Conservation (phyloP, 306 rosid species). For the Acmispon strigosus region DNA sequence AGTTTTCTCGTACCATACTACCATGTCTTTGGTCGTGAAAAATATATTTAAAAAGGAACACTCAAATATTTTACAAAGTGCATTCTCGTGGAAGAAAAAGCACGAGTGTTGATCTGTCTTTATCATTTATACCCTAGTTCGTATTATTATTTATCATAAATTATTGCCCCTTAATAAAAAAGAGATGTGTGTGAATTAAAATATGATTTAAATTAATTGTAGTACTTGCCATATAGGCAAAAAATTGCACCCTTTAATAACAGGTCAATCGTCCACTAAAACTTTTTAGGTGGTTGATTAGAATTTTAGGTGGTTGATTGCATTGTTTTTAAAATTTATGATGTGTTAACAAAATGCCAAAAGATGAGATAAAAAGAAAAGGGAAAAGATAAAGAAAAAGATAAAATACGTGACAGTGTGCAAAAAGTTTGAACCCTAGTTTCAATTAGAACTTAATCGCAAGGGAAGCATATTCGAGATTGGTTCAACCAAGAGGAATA, state of each 20-base stretch:
- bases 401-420: background rate
- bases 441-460: conserved; percentile 14
- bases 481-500: conserved; percentile 8
- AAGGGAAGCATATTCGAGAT: conserved; percentile 28
- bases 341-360: background rate
- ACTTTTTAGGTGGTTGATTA: background rate
- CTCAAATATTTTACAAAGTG: background rate
- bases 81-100: conserved; percentile 18
- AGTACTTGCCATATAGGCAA: background rate
- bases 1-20: background rate
- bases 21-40: background rate
- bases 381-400: background rate
- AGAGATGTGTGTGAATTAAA: background rate
- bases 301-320: background rate
- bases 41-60: background rate
- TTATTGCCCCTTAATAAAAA: background rate
- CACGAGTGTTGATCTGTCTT: background rate
- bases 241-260: background rate
- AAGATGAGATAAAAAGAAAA: background rate
- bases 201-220: background rate
- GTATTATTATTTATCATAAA: background rate
- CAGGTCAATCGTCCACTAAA: background rate
- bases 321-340: background rate
- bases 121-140: background rate
- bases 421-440: background rate